phyloP scores from a whole-genome alignment of 2,329 filamentous ascomycete genomes.

The Lasiodiplodia citricola region DNA sequence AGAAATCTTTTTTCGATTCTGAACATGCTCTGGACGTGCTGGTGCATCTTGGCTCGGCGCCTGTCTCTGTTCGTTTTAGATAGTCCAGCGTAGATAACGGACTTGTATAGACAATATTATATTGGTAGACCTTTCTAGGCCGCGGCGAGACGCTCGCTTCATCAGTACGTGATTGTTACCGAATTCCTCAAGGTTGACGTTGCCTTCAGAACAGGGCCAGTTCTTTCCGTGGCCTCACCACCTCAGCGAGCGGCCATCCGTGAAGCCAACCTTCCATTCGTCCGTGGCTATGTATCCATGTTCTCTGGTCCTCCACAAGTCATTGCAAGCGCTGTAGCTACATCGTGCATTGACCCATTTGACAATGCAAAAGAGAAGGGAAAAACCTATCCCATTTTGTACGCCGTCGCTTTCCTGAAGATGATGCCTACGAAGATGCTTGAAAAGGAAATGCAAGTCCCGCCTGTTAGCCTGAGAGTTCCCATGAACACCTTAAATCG shows the following conservation, averaged over 20 bases:
- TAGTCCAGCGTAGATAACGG: not conserved
- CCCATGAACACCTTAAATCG: slow-evolving; percentile 1
- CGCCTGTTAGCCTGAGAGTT: not conserved
- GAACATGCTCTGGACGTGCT: not conserved
- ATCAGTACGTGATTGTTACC: no score
- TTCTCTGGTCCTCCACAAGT: not conserved
- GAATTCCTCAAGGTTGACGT: not conserved
- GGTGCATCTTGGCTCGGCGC: not conserved
- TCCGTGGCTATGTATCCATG: not conserved
- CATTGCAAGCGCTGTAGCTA: not conserved
- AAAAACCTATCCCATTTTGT: not conserved
- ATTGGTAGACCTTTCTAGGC: not conserved
- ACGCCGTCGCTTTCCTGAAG: not conserved
- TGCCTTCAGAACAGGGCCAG: not conserved
- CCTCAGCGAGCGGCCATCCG: not conserved
- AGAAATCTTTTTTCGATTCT: not conserved
- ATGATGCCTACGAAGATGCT: not conserved
- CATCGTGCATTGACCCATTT: not conserved
- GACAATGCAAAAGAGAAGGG: not conserved
- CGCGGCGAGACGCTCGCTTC: no score
- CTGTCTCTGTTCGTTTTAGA: not conserved
- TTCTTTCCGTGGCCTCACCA: not conserved
- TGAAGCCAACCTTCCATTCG: not conserved
- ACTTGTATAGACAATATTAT: not conserved
- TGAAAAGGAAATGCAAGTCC: not conserved